A percentile compares a stretch with the other conserved stretches of the same genome.
Conservation (phyloP, 2,329 filamentous ascomycete genomes). For the Cordyceps fumosorosea region DNA sequence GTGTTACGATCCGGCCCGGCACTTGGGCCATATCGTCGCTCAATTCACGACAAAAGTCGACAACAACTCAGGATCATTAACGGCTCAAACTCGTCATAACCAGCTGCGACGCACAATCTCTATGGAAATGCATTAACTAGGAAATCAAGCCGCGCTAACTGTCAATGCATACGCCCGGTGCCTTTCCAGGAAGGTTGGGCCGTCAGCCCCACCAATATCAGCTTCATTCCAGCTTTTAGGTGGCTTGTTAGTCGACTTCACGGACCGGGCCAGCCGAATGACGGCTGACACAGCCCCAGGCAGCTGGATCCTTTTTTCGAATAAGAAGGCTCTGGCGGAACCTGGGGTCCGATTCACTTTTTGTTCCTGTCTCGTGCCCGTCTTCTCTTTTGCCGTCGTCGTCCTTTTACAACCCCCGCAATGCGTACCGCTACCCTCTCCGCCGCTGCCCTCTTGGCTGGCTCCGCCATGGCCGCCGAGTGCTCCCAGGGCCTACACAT, state of each 20-base stretch:
- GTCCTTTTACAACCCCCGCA: background rate
- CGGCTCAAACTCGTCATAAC: background rate
- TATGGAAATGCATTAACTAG: background rate
- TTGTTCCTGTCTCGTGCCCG: background rate
- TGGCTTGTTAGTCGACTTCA: background rate
- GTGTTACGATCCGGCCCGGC: background rate
- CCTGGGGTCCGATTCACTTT: background rate
- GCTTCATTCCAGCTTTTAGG: background rate
- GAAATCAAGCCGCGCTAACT: background rate
- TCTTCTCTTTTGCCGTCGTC: background rate
- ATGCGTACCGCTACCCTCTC: slow-evolving; percentile 11
- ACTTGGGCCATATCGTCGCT: background rate
- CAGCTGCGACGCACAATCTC: background rate
- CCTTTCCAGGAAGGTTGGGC: background rate
- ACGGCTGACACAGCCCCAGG: background rate
- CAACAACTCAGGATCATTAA: background rate
- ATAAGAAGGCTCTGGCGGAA: slow-evolving; percentile 3
- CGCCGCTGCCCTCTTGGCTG: slow-evolving; percentile 15
- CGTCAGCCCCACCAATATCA: slow-evolving; percentile 2
- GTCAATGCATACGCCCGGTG: background rate
- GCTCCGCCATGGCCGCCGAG: slow-evolving; percentile 21
- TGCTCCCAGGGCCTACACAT: slow-evolving; percentile 34
- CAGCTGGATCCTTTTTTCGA: background rate
- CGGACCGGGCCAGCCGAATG: background rate
- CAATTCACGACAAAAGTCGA: background rate